Percentiles rank a stretch among this genome's conserved stretches.
These are phyloP conservation scores for Lagenaria siceraria DNA, from an alignment of 306 rosid species.

Conservation along the genomic window DNA sequence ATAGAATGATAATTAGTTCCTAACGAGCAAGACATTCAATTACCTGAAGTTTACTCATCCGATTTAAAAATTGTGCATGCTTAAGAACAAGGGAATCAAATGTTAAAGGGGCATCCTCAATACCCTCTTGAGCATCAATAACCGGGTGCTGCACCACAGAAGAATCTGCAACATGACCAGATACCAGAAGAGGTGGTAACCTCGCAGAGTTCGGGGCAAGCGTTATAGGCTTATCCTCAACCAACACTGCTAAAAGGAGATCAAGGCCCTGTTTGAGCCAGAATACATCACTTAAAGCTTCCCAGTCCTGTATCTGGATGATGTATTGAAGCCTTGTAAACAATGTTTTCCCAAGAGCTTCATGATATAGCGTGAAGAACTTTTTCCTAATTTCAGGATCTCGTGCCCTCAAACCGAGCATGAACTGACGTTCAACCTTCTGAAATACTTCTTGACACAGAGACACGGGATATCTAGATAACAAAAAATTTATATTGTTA, in stretches of 20 bases:
- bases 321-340: conserved; percentile 81
- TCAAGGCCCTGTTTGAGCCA: conserved; percentile 99
- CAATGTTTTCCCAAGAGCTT: conserved; percentile 66
- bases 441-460: conserved; percentile 84
- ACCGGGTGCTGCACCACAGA: conserved; percentile 62
- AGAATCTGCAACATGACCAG: conserved; percentile 52
- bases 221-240: conserved; percentile 87
- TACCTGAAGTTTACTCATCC: conserved; percentile 95
- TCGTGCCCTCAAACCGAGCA: conserved; percentile 93
- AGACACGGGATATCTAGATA: conserved; percentile 44
- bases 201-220: conserved; percentile 95
- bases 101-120: conserved; percentile 68
- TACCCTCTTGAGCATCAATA: conserved; percentile 59
- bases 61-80: conserved; percentile 80
- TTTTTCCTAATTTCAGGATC: conserved; percentile 88
- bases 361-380: conserved; percentile 79
- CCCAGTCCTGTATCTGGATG: conserved; percentile 90
- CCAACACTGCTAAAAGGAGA: conserved; percentile 86
- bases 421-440: conserved; percentile 86
- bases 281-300: conserved; percentile 85
- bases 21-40: neutral
- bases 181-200: conserved; percentile 65
- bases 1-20: neutral
- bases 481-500: conserved; percentile 11
- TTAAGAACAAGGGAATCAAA: conserved; percentile 70